Evolutionary conservation across 495 filamentous ascomycete genomes (phyloP).

Genomic region (Penicillium manginii): DNA sequence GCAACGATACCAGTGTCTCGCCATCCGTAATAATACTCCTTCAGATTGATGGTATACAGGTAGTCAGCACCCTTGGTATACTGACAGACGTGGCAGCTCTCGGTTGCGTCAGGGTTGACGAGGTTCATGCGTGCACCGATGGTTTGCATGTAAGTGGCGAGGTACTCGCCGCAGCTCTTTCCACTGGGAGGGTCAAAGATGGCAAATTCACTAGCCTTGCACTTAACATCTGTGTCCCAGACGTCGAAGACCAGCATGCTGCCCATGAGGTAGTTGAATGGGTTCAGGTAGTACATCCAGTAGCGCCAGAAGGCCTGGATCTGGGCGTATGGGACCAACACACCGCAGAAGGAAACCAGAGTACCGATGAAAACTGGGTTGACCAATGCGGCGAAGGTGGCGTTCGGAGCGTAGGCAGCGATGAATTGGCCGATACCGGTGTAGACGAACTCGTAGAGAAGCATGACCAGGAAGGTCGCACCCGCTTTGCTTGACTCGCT

Average conservation of each 20-base stretch:
- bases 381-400: conserved; percentile 56
- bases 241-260: conserved; percentile 61
- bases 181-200: conserved; percentile 57
- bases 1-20: conserved; percentile 47
- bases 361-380: conserved; percentile 60
- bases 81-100: conserved; percentile 63
- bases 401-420: conserved; percentile 61
- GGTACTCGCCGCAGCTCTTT: conserved; percentile 61
- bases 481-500: conserved; percentile 48
- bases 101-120: conserved; percentile 54
- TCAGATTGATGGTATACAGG: conserved; percentile 40
- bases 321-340: conserved; percentile 43
- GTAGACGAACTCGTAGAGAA: conserved; percentile 58
- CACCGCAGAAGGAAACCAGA: conserved; percentile 59
- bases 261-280: conserved; percentile 70
- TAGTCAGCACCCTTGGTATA: conserved; percentile 44
- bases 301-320: conserved; percentile 68
- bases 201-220: conserved; percentile 60
- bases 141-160: conserved; percentile 49
- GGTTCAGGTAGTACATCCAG: conserved; percentile 77
- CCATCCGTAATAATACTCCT: conserved; percentile 50
- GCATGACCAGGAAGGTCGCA: conserved; percentile 59
- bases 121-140: conserved; percentile 56
- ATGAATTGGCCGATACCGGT: conserved; percentile 64
- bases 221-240: conserved; percentile 58